A percentile compares a stretch with the other conserved stretches of the same genome.
phyloP scores from a whole-genome alignment of 2,329 filamentous ascomycete genomes.

The Aureobasidium musti region DNA sequence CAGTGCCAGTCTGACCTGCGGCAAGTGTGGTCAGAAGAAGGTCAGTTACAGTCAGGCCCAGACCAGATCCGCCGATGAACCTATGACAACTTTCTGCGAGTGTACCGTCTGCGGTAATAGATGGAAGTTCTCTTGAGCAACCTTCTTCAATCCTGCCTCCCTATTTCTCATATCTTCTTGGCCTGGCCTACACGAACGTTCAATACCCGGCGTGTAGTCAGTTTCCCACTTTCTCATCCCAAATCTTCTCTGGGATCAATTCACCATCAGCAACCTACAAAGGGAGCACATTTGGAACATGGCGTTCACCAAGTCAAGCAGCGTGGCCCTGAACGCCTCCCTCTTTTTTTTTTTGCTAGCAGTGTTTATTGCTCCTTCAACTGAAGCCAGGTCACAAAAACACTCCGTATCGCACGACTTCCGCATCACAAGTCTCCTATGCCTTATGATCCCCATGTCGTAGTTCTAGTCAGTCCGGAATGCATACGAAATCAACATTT shows the following conservation, averaged over 20 bases:
- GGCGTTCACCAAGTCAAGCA: background rate
- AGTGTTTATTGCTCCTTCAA: background rate
- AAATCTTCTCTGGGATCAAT: background rate
- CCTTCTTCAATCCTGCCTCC: background rate
- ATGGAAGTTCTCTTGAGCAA: constrained; percentile 51
- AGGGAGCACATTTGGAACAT: background rate
- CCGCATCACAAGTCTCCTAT: background rate
- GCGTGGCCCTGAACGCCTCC: background rate
- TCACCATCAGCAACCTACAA: background rate
- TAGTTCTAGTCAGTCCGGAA: background rate
- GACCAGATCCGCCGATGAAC: constrained; percentile 93
- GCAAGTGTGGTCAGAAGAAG: constrained; percentile 89
- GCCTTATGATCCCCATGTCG: background rate
- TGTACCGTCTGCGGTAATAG: constrained; percentile 55
- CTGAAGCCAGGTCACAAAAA: background rate
- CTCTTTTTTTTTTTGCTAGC: background rate
- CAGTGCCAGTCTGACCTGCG: constrained; percentile 81
- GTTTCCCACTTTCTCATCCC: background rate
- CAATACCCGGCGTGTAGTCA: background rate
- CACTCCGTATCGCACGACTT: background rate
- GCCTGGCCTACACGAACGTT: background rate
- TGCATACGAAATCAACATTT: background rate
- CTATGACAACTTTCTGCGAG: constrained; percentile 62
- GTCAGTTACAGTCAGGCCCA: constrained; percentile 96
- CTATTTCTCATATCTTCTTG: background rate